Evolutionary conservation across 177 flowering plant genomes (phyloP), one percentile per base, ranked within the genome.

Genomic region (Vitis hybrid): DNA sequence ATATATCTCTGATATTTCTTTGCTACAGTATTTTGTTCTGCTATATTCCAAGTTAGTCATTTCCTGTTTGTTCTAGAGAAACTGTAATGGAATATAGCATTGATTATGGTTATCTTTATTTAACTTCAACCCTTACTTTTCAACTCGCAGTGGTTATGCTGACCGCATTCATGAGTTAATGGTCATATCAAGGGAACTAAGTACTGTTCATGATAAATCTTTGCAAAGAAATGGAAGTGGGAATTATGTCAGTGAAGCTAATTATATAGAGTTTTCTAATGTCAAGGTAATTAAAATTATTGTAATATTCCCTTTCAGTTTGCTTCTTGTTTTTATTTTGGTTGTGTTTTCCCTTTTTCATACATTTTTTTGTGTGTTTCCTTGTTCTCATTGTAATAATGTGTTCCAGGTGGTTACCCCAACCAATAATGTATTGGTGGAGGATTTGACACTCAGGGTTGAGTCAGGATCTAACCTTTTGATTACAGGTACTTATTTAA

Each of bases 121-220:
- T 17, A 17, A 24, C 3, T 52, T 46, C 35, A 13, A 14, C 41
- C 59, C 4, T 18, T 49, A 35, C 12, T 68, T 60, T 12, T 48
- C 64, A 46, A 4, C 61, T 62, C 74, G 66, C 88, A 96, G 99
- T 89, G 99, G 99, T 74, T 96, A 96, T 84, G 99, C 99, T 64
- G 97, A 88, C 56, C 99, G 99, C 70, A 96, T 96, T 72, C 93
- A 92, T 79, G 99, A 96, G 71, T 78, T 96, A 71, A 76, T 92
- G 81, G 86, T 66, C 21, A 73, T 91, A 67, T 87, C 99, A 46
- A 87, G 87, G 75, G 99, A 96, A 80, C 77, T 94, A 54, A 84
- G 87, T 74, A 64, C 35, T 69, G 76, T 65, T 51, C 82, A 77
- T 74, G 92, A 90, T 73, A 78, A 64, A 76, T 72, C 87, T 61